Evolutionary conservation across 306 rosid genomes (phyloP).

Genomic region (Crotalaria pallida): DNA sequence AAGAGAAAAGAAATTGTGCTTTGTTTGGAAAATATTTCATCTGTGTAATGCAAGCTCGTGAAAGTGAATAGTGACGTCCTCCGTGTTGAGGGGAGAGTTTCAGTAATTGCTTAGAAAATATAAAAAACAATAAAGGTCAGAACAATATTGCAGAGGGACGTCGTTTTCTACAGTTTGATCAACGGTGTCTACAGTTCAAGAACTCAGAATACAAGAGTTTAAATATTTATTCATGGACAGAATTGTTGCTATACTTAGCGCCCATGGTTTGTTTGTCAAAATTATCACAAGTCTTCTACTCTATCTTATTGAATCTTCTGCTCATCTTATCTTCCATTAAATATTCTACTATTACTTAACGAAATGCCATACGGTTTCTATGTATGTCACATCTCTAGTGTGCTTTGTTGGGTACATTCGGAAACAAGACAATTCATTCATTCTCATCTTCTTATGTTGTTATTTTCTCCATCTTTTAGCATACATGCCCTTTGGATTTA

Average conservation of each 20-base stretch:
- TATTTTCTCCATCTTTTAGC: no score
- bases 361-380: background rate
- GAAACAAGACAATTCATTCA: no score
- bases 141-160: background rate
- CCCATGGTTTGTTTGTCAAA: background rate
- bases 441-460: no score
- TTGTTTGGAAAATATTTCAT: no score
- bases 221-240: background rate
- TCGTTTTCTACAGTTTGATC: background rate
- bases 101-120: background rate
- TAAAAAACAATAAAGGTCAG: background rate
- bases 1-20: no score
- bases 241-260: background rate
- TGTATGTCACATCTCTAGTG: background rate
- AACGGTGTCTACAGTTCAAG: background rate
- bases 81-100: background rate
- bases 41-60: background rate
- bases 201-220: background rate
- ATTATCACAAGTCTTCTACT: background rate
- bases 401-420: background rate
- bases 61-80: background rate
- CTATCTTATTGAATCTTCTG: no score
- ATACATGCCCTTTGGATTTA: no score
- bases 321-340: background rate
- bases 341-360: background rate